A percentile compares a stretch with the other conserved stretches of the same genome.
Evolutionary conservation across 1,284 basidiomycete genomes (phyloP).

Genomic region (Rhodotorula sp.): DNA sequence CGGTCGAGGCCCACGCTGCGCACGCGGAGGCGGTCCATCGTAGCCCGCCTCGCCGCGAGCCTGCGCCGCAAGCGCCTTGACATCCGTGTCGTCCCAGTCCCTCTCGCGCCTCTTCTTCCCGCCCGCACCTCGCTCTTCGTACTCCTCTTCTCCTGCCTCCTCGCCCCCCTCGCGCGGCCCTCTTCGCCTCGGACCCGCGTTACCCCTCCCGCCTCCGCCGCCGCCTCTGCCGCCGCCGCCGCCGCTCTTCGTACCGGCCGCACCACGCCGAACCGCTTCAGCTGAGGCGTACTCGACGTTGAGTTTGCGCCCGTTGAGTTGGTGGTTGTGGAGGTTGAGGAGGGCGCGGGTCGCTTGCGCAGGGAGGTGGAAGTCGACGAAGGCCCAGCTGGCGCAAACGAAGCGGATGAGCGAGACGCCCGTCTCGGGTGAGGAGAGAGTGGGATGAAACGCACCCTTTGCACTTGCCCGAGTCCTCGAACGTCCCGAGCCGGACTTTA

Average conservation of each 20-base stretch:
- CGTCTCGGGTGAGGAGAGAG: no score
- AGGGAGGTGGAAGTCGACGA: slow-evolving; percentile 81
- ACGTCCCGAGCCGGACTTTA: slow-evolving; percentile 88
- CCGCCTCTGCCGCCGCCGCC: slow-evolving; percentile 10
- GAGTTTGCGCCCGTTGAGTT: slow-evolving; percentile 76
- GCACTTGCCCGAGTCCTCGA: slow-evolving; percentile 89
- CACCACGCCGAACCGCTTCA: slow-evolving; percentile 74
- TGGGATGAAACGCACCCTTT: slow-evolving; percentile 68
- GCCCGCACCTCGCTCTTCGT: slow-evolving; percentile 44
- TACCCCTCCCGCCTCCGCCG: slow-evolving; percentile 21
- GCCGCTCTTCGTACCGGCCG: slow-evolving; percentile 40
- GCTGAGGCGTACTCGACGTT: slow-evolving; percentile 83
- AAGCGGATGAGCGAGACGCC: background rate
- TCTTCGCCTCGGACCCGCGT: slow-evolving; percentile 22
- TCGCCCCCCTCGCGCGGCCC: slow-evolving; percentile 26
- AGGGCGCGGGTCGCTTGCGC: slow-evolving; percentile 79
- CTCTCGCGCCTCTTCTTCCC: slow-evolving; percentile 43
- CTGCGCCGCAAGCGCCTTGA: slow-evolving; percentile 3
- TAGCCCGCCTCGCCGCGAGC: slow-evolving; percentile 22
- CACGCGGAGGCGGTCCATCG: slow-evolving; percentile 25
- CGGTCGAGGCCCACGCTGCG: slow-evolving; percentile 30
- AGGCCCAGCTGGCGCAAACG: slow-evolving; percentile 71
- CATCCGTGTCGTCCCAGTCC: slow-evolving; percentile 31
- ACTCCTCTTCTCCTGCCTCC: slow-evolving; percentile 42
- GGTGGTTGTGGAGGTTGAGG: slow-evolving; percentile 78